phyloP scores from a whole-genome alignment of 2,329 filamentous ascomycete genomes.

The Diaporthe sp. region DNA sequence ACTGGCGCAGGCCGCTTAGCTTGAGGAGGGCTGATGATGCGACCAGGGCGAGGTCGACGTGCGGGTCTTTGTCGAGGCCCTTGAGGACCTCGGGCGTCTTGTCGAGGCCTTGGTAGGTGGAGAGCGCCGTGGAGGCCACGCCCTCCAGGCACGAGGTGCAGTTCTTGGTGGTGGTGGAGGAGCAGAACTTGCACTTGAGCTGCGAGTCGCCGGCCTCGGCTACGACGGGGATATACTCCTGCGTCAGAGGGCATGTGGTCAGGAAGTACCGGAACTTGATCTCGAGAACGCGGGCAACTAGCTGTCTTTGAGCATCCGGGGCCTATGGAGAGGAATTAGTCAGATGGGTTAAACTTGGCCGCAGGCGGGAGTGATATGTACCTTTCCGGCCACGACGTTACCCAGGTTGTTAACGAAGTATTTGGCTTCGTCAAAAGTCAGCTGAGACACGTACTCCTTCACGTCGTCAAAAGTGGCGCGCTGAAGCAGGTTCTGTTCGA shows the following conservation, averaged over 20 bases:
- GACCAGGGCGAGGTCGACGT: slow-evolving; percentile 51
- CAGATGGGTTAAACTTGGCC: not conserved
- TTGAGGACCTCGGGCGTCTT: slow-evolving; percentile 43
- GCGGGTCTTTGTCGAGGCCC: slow-evolving; percentile 50
- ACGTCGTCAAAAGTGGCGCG: slow-evolving; percentile 61
- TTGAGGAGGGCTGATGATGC: slow-evolving; percentile 50
- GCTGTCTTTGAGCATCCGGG: slow-evolving; percentile 25
- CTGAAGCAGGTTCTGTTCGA: slow-evolving; percentile 51
- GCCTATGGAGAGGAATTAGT: slow-evolving; percentile 2
- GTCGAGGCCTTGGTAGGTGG: slow-evolving; percentile 44
- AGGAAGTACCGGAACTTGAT: slow-evolving; percentile 62
- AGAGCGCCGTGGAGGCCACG: slow-evolving; percentile 44
- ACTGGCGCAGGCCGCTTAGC: slow-evolving; percentile 46
- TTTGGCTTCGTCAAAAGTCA: slow-evolving; percentile 57
- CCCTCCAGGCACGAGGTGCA: slow-evolving; percentile 45
- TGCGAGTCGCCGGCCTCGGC: slow-evolving; percentile 44
- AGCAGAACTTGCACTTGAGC: slow-evolving; percentile 45
- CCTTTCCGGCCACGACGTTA: slow-evolving; percentile 51
- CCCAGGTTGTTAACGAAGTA: slow-evolving; percentile 56
- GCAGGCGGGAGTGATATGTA: slow-evolving; percentile 40
- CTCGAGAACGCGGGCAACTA: slow-evolving; percentile 51
- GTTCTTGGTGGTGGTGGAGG: slow-evolving; percentile 11
- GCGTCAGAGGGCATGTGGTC: slow-evolving; percentile 54
- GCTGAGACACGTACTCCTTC: slow-evolving; percentile 58
- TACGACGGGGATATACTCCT: slow-evolving; percentile 46